Evolutionary conservation across 2,329 filamentous ascomycete species (phyloP).

Genomic region (Grosmannia huntii): DNA sequence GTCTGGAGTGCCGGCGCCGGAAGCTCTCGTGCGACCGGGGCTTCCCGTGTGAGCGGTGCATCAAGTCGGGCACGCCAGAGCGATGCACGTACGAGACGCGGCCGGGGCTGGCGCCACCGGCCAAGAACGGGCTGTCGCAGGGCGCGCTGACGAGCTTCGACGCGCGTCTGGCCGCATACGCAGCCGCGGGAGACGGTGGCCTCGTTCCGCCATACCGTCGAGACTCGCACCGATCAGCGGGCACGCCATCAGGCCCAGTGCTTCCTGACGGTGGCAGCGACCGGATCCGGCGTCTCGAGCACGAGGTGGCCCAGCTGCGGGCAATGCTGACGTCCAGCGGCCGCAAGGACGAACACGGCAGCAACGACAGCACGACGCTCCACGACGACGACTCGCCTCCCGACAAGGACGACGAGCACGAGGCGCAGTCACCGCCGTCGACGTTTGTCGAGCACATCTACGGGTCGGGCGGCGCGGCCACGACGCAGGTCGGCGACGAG

Average conservation of each 20-base stretch:
- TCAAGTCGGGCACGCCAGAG: constrained; percentile 48
- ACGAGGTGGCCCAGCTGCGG: constrained; percentile 45
- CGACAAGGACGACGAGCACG: constrained; percentile 12
- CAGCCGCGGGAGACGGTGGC: constrained; percentile 22
- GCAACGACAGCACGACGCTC: constrained; percentile 15
- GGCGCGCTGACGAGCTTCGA: constrained; percentile 32
- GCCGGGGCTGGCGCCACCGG: constrained; percentile 23
- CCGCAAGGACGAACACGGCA: not conserved
- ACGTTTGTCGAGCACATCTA: constrained; percentile 19
- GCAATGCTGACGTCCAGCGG: constrained; percentile 25
- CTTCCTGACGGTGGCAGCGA: constrained; percentile 40
- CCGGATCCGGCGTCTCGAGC: constrained; percentile 44
- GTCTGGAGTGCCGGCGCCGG: constrained; percentile 45
- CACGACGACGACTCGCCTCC: constrained; percentile 12
- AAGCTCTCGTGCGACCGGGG: constrained; percentile 51
- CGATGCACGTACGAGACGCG: constrained; percentile 45
- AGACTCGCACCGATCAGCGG: constrained; percentile 17
- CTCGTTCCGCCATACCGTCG: constrained; percentile 20
- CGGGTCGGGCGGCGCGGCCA: constrained; percentile 26
- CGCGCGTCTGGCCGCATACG: constrained; percentile 25
- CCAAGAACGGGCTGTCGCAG: constrained; percentile 33
- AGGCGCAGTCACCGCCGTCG: constrained; percentile 11
- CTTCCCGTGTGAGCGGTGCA: constrained; percentile 48
- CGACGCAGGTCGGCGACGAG: constrained; percentile 25
- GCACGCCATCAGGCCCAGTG: constrained; percentile 1